phyloP scores from a whole-genome alignment of 1,284 basidiomycete species.

The Tylopilus sp. region DNA sequence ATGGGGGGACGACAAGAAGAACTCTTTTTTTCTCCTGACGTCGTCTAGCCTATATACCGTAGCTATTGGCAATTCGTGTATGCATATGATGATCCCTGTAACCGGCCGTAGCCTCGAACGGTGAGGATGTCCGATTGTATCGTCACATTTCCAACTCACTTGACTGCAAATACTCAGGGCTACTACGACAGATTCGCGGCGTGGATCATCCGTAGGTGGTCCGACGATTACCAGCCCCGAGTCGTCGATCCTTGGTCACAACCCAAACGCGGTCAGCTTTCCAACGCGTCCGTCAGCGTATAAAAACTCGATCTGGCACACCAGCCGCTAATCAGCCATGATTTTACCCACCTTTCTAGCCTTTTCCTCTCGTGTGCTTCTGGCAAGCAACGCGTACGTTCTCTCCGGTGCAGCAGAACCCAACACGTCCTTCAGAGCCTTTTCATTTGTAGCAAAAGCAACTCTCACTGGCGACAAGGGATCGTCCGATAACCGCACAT shows the following conservation, averaged over 20 bases:
- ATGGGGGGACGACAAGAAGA: too few relatives aligned
- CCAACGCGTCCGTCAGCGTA: conserved; percentile 6
- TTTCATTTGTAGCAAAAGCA: conserved; percentile 22
- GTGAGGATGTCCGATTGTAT: too few relatives aligned
- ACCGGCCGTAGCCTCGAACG: too few relatives aligned
- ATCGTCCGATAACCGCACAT: conserved; percentile 21
- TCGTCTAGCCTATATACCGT: too few relatives aligned
- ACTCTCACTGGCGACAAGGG: conserved; percentile 21
- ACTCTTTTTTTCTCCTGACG: too few relatives aligned
- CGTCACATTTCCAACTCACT: too few relatives aligned
- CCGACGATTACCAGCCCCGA: too few relatives aligned
- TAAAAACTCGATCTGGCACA: conserved; percentile 4
- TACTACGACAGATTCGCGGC: too few relatives aligned
- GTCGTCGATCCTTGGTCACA: conserved; percentile 4
- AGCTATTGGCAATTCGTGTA: too few relatives aligned
- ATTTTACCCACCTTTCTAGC: conserved; percentile 4
- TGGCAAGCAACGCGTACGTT: conserved; percentile 30
- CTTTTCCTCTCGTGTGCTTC: conserved; percentile 26
- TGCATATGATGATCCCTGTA: too few relatives aligned
- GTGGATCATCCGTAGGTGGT: too few relatives aligned
- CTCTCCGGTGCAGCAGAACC: conserved; percentile 7
- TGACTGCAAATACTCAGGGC: too few relatives aligned
- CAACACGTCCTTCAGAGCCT: conserved; percentile 10
- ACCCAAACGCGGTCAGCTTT: conserved; percentile 15
- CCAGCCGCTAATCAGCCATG: conserved; percentile 9